Conservation (phyloP, 1,284 basidiomycete species). For the Malassezia sp. region DNA sequence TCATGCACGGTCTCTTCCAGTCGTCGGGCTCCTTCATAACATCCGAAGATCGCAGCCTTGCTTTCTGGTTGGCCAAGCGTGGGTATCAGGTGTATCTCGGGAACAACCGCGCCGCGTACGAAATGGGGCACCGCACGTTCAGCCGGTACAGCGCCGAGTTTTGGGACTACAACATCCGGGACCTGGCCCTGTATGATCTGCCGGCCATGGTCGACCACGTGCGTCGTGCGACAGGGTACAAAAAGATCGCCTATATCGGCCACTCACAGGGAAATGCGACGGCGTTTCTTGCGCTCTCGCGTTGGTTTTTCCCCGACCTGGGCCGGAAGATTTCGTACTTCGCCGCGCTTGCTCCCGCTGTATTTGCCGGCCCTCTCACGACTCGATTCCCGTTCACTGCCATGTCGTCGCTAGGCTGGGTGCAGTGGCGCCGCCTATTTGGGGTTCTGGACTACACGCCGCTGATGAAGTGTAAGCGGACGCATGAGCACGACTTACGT, state of each 20-base stretch:
- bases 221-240: conserved; percentile 53
- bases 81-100: conserved; percentile 57
- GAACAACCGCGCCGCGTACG: conserved; percentile 56
- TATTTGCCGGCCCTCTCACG: conserved; percentile 56
- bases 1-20: conserved; percentile 58
- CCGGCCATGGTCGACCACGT: conserved; percentile 56
- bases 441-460: conserved; percentile 58
- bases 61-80: conserved; percentile 56
- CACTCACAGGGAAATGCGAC: conserved; percentile 56
- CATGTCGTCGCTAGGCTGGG: conserved; percentile 49
- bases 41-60: conserved; percentile 55
- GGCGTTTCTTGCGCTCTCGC: conserved; percentile 45
- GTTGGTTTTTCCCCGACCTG: conserved; percentile 54
- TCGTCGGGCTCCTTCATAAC: conserved; percentile 57
- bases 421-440: conserved; percentile 54
- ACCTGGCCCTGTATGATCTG: conserved; percentile 56
- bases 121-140: conserved; percentile 55
- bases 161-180: conserved; percentile 59
- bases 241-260: conserved; percentile 54
- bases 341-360: conserved; percentile 56
- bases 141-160: conserved; percentile 53
- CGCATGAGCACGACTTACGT: neutral
- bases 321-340: conserved; percentile 54
- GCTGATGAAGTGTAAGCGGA: conserved; percentile 51
- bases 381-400: conserved; percentile 53